Conservation (phyloP, 1,284 basidiomycete genomes). For the Microbotryum silenes-acaulis region DNA sequence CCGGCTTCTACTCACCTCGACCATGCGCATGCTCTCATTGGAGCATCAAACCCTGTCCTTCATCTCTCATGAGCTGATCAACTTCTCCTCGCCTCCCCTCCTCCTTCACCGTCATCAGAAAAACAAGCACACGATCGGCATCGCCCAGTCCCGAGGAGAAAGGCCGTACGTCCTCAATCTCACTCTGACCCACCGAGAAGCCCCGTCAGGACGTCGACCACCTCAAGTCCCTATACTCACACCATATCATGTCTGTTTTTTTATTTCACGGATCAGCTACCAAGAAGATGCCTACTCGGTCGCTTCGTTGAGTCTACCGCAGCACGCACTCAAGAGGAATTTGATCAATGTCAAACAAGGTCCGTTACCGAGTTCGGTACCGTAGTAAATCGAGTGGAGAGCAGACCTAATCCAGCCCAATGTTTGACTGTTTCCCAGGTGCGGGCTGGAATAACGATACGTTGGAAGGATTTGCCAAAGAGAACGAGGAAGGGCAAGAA, state of each 20-base stretch:
- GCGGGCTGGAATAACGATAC: conserved; percentile 20
- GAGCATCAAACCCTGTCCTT: too few species aligned
- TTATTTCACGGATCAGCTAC: conserved; percentile 43
- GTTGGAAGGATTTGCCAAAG: conserved; percentile 45
- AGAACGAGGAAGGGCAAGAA: conserved; percentile 42
- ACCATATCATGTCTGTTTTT: too few species aligned
- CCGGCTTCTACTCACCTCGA: too few species aligned
- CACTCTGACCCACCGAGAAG: too few species aligned
- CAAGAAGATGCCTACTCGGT: conserved; percentile 80
- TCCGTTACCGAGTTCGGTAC: conserved; percentile 34
- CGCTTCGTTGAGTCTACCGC: conserved; percentile 62
- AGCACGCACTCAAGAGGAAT: conserved; percentile 59
- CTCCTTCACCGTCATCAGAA: conserved; percentile 1
- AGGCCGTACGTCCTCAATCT: conserved; percentile 11
- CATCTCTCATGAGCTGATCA: not conserved
- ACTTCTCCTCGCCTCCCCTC: not conserved
- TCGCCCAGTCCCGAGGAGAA: conserved; percentile 28
- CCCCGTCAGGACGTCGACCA: too few species aligned
- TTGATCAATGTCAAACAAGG: conserved; percentile 53
- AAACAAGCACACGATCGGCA: conserved; percentile 17
- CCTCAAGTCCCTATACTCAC: too few species aligned
- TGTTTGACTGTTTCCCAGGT: not conserved
- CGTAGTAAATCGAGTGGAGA: too few species aligned
- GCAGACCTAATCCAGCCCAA: too few species aligned
- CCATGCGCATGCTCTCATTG: too few species aligned